Evolutionary conservation across 331 rosid species (phyloP), one percentile per base, ranked within the genome.

Genomic region (Quercus tomentella): DNA sequence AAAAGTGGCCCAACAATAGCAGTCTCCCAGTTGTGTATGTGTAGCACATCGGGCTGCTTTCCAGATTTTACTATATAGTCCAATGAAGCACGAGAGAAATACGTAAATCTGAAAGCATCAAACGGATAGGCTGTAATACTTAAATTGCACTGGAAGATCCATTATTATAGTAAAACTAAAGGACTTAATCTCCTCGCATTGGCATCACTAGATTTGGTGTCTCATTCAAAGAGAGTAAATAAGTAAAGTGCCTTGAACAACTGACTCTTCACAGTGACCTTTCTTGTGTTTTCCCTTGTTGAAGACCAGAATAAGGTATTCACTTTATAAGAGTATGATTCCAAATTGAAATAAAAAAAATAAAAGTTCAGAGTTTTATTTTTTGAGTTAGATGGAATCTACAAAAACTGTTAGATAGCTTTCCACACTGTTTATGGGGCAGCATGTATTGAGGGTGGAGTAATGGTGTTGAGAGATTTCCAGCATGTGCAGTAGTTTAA

Each of bases 11-110:
- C 98, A 87, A 87, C 72, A 43, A 94, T 88, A 75, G 98, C 93
- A 81, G 98, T 94, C 90, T 94, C 94, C 98, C 98, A 91, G 86
- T 89, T 89, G 87, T 94, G 98, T 25, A 94, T 76, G 82, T 94
- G 98, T 75, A 94, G 77, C 71, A 94, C 85, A 86, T 94, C 97
- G 20, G 97, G 98, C 80, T 85, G 88, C 92, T 88, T 94, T 77
- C 94, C 97, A 60, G 94, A 86, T 85, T 92, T 94, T 79, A 91
- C 91, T 41, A 94, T 87, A 71, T 94, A 94, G 80, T 94, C 98
- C 87, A 94, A 77, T 12, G 98, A 84, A 72, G 98, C 98, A 31
- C 98, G 94, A 77, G 97, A 92, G 82, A 92, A 94, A 79, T 94
- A 94, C 77, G 92, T 84, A 89, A 94, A 94, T 87, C 98, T 94